Base-by-base conservation (phyloP, 1,139 yeast species). In the Zygoascus hellenicus region DNA sequence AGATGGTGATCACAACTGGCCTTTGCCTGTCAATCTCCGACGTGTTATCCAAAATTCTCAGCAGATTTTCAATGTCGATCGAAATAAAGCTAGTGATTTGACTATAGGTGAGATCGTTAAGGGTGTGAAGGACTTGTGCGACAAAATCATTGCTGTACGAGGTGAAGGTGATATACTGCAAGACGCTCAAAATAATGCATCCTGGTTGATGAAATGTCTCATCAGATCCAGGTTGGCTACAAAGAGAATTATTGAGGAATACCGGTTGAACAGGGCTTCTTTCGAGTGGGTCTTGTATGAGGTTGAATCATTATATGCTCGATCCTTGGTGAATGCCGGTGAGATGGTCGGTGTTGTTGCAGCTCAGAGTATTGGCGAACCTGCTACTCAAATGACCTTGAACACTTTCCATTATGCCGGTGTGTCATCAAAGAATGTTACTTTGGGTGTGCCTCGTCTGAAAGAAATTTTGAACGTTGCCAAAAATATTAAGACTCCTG, bases 381-480 rank as follows among this genome's bases (percentile, higher is more conserved):
- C 99, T 45, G 98, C 98, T 26, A 92, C 99, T 26, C 99, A 92
- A 71, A 92, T 92, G 99, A 92, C 99, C 0, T 78, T 92, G 71
- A 92, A 92, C 66, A 92, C 99, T 59, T 94, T 94, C 96, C 99
- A 94, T 76, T 94, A 90, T 76, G 99, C 99, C 29, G 99, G 99
- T 85, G 98, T 94, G 53, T 92, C 97, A 36, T 90, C 97, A 9
- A 94, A 92, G 82, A 94, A 94, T 68, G 98, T 94, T 51, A 94
- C 99, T 4, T 80, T 95, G 60, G 99, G 99, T 80, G 98, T 94
- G 64, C 99, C 99, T 57, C 95, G 99, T 77, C 78, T 94, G 69
- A 94, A 94, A 79, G 99, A 94, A 75, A 94, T 94, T 79, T 79
- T 94, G 68, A 92, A 92, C 67, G 98, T 94, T 56, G 98, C 99